Base-by-base conservation (phyloP, 2,329 filamentous ascomycete genomes). In the Apiospora marii region DNA sequence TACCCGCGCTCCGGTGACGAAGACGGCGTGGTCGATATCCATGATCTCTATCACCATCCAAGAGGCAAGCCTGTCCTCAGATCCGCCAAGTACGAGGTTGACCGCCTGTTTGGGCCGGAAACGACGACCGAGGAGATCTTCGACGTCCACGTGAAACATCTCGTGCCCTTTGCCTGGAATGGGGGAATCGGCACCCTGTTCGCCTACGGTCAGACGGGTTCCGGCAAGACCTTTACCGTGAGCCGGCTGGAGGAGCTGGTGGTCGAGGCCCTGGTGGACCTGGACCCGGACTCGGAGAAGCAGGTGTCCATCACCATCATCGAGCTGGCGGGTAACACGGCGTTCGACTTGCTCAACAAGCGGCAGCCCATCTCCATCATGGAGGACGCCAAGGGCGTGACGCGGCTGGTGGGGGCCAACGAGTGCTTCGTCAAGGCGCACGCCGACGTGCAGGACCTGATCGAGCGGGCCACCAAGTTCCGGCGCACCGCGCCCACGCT, bases 151-250 rank as follows among this genome's bases (percentile, higher is more conserved):
- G 81, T 87, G 6, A 75, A 80, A 44, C 80, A 82, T 14, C 80
- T 87, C 14, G 80, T 87, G 16, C 82, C 85, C 0, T 86, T 82
- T 80, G 84, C 83, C 0, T 86, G 84, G 84, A 75, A 80, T 30
- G 86, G 87, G 16, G 85, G 85, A 24, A 81, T 87, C 30, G 82
- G 83, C 22, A 87, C 86, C n/a, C 77, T 88, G 48, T 86, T 87
- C 67, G 84, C 84, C 46, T 86, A 87, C 61, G 85, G 85, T 13
- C 85, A 87, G 74, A 87, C 86, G 0, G 85, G 85, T 10, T 87
- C 85, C 1, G 86, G 86, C 16, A 87, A 87, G 77, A 87, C 85
- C 0, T 83, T 79, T 73, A 86, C 84, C 0, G 80, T 87, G 70
- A 84, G 80, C 71, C 78, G 79, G 2, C 77, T 87, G 0, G 82